Evolutionary conservation across 805 yeast genomes (phyloP), one percentile per base, ranked within the genome.

Genomic region (Sugiyamaella chiloensis): DNA sequence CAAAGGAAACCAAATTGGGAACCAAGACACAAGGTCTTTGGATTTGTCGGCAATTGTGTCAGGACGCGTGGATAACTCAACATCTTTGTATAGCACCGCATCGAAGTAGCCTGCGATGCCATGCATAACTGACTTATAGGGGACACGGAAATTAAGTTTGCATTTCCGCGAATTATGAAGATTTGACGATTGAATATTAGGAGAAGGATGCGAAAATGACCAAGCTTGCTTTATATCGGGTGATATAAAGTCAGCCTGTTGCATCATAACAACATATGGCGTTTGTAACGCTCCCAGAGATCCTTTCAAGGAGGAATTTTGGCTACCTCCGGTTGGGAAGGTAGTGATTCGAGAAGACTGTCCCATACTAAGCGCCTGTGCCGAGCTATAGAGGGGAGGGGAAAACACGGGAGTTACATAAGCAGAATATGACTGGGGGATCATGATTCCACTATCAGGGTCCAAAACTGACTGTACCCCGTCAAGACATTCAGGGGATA

Each of bases 401-500:
- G 83, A 68, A 49, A 75, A 78, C 0, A 84, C 75, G 0, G 96
- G 96, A 2, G 83, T 81, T 8, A 85, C 59, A 48, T 68, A 80
- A 12, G 85, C 74, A 0, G 81, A 61, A 59, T 84, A 81, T 4
- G 73, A 68, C 44, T 72, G 67, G 9, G 91, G 91, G 30, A 85
- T 83, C 65, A 77, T 81, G 17, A 79, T 64, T 2, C 87, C 84
- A 29, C 62, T 46, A 2, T 47, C 42, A 5, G 59, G 59, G 64
- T 78, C 73, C 56, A 74, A 50, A 55, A 60, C 55, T 41, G 58
- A 53, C 44, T 76, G 74, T 14, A 72, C 58, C 1, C 73, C 66
- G 39, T 68, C 69, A 2, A 87, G 63, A 49, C 93, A 82, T 62
- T 90, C 98, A 0, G 98, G 97, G 6, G 87, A 75, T 14, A 87